Conservation (phyloP, 192 early-diverging fungal species). For the Rhizophagus sp. region DNA sequence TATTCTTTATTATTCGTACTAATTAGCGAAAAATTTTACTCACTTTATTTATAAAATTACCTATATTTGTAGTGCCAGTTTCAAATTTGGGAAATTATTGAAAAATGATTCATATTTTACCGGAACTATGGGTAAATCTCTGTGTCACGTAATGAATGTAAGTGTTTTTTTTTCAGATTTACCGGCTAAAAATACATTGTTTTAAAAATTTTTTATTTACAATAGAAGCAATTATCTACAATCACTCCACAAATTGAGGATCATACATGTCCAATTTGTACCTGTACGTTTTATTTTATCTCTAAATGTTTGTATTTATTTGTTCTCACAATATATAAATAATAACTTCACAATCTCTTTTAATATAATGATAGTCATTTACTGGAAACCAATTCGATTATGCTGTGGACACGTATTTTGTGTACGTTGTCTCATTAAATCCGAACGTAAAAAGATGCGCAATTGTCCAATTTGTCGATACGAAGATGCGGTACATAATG, state of each 20-base stretch:
- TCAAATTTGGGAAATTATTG: background rate
- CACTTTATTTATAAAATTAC: background rate
- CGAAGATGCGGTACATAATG: constrained; percentile 58
- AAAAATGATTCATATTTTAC: background rate
- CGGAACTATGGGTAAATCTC: background rate
- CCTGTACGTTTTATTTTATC: constrained; percentile 40
- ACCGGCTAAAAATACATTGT: background rate
- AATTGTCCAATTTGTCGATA: constrained; percentile 78
- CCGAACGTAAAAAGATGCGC: constrained; percentile 58
- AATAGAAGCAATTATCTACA: constrained; percentile 58
- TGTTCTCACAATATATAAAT: background rate
- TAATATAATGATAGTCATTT: constrained; percentile 46
- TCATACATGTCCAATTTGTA: constrained; percentile 80
- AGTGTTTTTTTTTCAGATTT: background rate
- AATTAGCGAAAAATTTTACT: background rate
- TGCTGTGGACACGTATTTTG: constrained; percentile 78
- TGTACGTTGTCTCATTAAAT: constrained; percentile 77
- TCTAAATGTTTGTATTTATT: background rate
- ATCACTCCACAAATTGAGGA: constrained; percentile 83
- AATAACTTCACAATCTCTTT: background rate
- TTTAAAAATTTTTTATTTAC: constrained; percentile 32
- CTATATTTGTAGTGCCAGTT: background rate
- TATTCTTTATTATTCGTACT: background rate
- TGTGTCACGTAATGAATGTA: background rate
- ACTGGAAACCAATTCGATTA: constrained; percentile 79